phyloP scores from a whole-genome alignment of 2,329 filamentous ascomycete species.

The Penicillium digitatum region DNA sequence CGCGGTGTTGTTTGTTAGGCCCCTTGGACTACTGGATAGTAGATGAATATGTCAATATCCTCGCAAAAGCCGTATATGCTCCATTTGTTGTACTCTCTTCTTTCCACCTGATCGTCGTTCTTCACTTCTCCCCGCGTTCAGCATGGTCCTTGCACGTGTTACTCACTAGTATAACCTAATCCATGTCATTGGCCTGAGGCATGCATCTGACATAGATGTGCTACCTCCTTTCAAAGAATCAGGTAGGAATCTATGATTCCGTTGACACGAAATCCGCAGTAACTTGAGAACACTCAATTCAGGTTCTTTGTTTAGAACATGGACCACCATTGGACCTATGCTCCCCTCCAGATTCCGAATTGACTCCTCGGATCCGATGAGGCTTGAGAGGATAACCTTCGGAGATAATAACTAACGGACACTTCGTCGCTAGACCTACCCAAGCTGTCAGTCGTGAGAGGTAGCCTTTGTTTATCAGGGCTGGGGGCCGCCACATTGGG shows the following conservation, averaged over 20 bases:
- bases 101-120: constrained; percentile 21
- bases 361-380: background rate
- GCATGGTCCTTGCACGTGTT: constrained; percentile 20
- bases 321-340: background rate
- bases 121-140: constrained; percentile 23
- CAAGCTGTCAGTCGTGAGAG: background rate
- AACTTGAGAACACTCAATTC: background rate
- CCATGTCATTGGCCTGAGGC: background rate
- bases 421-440: background rate
- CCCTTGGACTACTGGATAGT: background rate
- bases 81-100: constrained; percentile 8
- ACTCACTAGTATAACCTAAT: constrained; percentile 19
- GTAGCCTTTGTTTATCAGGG: constrained; percentile 3
- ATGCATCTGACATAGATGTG: background rate
- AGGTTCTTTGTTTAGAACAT: constrained; percentile 1
- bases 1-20: background rate
- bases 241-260: background rate
- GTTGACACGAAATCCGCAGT: background rate
- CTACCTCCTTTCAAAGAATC: background rate
- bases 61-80: background rate
- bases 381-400: background rate
- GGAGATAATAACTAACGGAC: background rate
- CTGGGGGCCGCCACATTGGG: background rate
- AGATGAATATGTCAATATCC: background rate
- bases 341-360: background rate